These are phyloP conservation scores for Fraxinus angustifolia DNA, from an alignment of 305 asterid genomes.

Conservation along the genomic window DNA sequence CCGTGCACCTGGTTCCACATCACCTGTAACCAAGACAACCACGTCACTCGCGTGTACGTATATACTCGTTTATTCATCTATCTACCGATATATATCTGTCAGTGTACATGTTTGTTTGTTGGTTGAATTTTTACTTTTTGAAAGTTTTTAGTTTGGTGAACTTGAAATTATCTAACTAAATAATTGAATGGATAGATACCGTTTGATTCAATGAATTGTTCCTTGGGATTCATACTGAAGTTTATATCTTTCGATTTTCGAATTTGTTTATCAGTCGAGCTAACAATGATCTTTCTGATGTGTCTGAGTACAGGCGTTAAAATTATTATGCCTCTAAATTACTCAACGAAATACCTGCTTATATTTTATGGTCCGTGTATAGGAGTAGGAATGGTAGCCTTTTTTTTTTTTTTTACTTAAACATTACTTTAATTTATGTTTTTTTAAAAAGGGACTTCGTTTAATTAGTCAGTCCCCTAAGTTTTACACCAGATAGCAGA, in stretches of 20 bases:
- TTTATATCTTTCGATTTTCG: not conserved
- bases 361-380: not conserved
- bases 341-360: not conserved
- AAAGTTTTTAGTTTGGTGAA: conserved; percentile 9
- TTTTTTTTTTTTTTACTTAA: not conserved
- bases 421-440: not conserved
- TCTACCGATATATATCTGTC: not conserved
- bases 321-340: not conserved
- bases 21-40: conserved; percentile 85
- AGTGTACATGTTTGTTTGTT: not conserved
- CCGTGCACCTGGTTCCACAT: conserved; percentile 98
- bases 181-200: not conserved
- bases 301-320: not conserved
- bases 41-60: conserved; percentile 82
- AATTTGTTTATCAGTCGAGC: not conserved
- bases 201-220: not conserved
- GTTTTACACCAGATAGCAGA: not conserved
- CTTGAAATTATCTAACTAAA: not conserved
- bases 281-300: not conserved
- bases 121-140: not conserved
- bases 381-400: not conserved
- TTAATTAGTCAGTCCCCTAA: not conserved
- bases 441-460: not conserved
- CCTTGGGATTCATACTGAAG: not conserved
- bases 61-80: not conserved